Conservation (phyloP, 2,329 filamentous ascomycete species). For the Ilyonectria sp. region DNA sequence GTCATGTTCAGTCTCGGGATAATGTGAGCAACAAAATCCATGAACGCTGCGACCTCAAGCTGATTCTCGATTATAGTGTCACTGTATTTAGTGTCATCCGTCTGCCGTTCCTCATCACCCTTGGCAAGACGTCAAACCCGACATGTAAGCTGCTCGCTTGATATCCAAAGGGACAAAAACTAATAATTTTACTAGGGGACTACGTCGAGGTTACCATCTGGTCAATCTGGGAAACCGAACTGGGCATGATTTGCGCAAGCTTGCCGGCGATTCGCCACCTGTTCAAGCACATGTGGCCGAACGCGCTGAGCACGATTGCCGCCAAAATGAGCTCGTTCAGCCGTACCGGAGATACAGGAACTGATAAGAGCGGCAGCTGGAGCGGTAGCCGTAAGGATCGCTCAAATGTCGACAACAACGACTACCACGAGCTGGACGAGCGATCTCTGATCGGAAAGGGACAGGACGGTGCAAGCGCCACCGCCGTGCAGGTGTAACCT, state of each 20-base stretch:
- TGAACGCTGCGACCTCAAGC: not conserved
- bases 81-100: constrained; percentile 40
- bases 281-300: constrained; percentile 40
- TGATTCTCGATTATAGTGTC: constrained; percentile 26
- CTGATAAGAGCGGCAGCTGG: constrained; percentile 36
- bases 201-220: constrained; percentile 40
- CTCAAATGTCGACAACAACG: constrained; percentile 38
- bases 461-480: constrained; percentile 14
- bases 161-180: not conserved
- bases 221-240: constrained; percentile 43
- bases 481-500: not conserved
- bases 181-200: constrained; percentile 26
- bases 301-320: constrained; percentile 40
- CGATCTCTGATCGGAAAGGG: constrained; percentile 36
- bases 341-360: constrained; percentile 27
- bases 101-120: constrained; percentile 33
- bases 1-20: constrained; percentile 40
- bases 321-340: constrained; percentile 32
- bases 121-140: constrained; percentile 36
- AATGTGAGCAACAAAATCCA: constrained; percentile 8
- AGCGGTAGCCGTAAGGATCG: constrained; percentile 30
- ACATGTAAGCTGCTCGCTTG: constrained; percentile 28
- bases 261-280: constrained; percentile 41
- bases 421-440: constrained; percentile 38
- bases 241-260: constrained; percentile 42